Base-by-base conservation (phyloP, 2,329 filamentous ascomycete species). In the Cytospora schulzeri region DNA sequence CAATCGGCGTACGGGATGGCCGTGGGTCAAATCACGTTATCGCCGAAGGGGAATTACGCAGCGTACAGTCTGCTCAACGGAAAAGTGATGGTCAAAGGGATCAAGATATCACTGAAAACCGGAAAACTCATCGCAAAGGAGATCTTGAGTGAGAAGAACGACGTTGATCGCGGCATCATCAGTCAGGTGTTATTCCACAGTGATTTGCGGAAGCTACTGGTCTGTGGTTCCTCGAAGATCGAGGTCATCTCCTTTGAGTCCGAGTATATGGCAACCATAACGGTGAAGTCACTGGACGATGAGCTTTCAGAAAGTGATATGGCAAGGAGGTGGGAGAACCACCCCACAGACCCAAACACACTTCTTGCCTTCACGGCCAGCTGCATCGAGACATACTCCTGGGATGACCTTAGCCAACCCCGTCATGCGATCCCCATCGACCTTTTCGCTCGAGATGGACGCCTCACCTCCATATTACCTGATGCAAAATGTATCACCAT, bases 21-120 rank as follows among this genome's bases (percentile, higher is more conserved):
- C 0, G 33, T 63, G 3, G 60, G 66, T 1, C 52, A 26, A 22
- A 53, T 68, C 1, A 65, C 60, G n/a, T 66, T 69, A 63, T 67
- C 60, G 38, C 57, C 52, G 31, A 63, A 29, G 33, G 60, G 66
- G 1, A 28, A 66, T 15, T 62, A 50, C 9, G 51, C 70, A 0
- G 70, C 66, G 24, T 69, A 68, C 24, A 58, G 61, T 9, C 24
- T 69, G 26, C n/a, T 60, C 3, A 61, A 66, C 12, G 68, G 66
- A 1, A 56, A 53, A 35, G 59, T 57, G 2, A 57, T 55, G 1
- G 58, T 68, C 12, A 60, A 29, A 60, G 56, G 53, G 3, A 17
- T 63, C 22, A 35, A 22, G 35, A n/a, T 61, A 17, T 61, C 59
- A n/a, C 59, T 48, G 26, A 61, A 61, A 48, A 41, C 51, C 3